These are phyloP conservation scores for Blastocladiella emersonii DNA, from an alignment of 371 early-diverging fungal species.

Conservation along the genomic window DNA sequence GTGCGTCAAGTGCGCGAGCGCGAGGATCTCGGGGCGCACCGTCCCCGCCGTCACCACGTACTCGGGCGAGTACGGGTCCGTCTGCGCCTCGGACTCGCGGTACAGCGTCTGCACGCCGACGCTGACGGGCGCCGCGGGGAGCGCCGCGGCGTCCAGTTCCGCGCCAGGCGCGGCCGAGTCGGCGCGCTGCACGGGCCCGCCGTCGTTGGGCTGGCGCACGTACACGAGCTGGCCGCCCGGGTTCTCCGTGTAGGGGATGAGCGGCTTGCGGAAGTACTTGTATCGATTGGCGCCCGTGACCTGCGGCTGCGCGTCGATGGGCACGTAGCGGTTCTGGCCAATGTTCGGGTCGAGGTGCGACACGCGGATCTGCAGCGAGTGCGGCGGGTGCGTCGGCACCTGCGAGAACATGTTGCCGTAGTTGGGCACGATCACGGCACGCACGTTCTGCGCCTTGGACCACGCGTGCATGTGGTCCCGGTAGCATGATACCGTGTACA, in stretches of 20 bases:
- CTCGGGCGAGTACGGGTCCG: constrained; percentile 42
- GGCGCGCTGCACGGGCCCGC: not conserved
- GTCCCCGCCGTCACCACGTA: constrained; percentile 17
- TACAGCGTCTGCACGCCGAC: constrained; percentile 1
- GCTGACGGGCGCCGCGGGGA: not conserved
- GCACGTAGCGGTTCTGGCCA: constrained; percentile 21
- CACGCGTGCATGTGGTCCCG: constrained; percentile 29
- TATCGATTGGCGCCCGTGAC: constrained; percentile 29
- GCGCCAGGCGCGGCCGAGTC: no score
- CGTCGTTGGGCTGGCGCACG: constrained; percentile 9
- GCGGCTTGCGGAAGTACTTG: constrained; percentile 35
- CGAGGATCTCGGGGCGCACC: constrained; percentile 29
- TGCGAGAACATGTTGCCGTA: constrained; percentile 38
- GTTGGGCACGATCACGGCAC: constrained; percentile 22
- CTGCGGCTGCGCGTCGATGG: constrained; percentile 9
- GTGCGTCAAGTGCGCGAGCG: constrained; percentile 29
- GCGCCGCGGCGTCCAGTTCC: no score
- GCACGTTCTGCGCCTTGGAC: constrained; percentile 17
- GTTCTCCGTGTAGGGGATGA: constrained; percentile 32
- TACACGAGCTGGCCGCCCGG: constrained; percentile 29
- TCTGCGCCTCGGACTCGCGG: constrained; percentile 37
- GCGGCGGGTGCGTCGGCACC: constrained; percentile 26
- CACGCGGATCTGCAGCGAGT: constrained; percentile 15
- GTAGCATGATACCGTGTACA: constrained; percentile 28
- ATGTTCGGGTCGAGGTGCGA: constrained; percentile 7